Base-by-base conservation (phyloP, 371 early-diverging fungal species). In the Mucor ambiguus region DNA sequence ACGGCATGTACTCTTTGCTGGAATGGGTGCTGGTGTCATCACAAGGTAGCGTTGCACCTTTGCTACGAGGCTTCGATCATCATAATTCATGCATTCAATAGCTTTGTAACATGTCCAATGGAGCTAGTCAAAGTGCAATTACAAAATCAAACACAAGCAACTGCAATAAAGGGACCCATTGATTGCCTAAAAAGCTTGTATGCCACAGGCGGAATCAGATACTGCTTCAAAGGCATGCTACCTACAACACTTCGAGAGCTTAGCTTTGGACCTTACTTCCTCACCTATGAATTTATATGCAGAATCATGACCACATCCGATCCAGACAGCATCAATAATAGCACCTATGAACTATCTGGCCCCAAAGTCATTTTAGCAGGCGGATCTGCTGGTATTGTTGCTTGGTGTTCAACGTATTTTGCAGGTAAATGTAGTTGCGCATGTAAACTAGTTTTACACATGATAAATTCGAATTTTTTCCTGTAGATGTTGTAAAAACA, bases 401-500 rank as follows among this genome's bases (percentile, higher is more conserved):
- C 89, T 4, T 93, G 94, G 94, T 74, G 89, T 44, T 85, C 86
- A 7, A 92, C 94, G 1, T 93, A 93, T 71, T 90, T 91, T 22
- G 85, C 86, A 61, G 88, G 86, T 84, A 80, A 74, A 24, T 1
- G 28, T 2, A 20, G 29, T 16, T n/a, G 12, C 56, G 10, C 24
- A 55, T 28, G 2, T 2, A 37, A 18, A 5, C 41, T 14, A 3
- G 30, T 14, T 26, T 26, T n/a, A 20, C 32, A 33, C 22, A 12
- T 32, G 4, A 14, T n/a, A 9, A 56, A 56, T 14, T 30, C 44
- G 14, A 12, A 18, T 35, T 35, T 35, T 35, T 1, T 30, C 12
- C 28, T 37, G 33, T 82, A 79, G 92, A 93, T 75, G 91, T 93
- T n/a, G 81, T 90, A 55, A 93, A 93, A 68, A 93, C 93, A 30